These are phyloP conservation scores for Calycina marina DNA, from an alignment of 2,329 filamentous ascomycete species.

Conservation along the genomic window DNA sequence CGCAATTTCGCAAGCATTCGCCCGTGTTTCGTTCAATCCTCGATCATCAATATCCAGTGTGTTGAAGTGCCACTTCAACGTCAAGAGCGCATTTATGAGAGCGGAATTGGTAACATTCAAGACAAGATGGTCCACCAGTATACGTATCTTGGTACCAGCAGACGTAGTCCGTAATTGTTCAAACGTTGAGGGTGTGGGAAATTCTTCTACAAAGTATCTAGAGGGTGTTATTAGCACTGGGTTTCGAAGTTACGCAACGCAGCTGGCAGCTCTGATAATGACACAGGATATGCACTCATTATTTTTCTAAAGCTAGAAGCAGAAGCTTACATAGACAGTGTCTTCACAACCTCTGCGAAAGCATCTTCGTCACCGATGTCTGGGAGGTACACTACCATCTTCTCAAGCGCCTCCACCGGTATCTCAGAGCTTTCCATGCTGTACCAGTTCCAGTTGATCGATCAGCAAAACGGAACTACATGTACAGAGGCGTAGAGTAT, in stretches of 20 bases:
- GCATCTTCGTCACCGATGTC: conserved; percentile 41
- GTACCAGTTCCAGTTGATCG: conserved; percentile 1
- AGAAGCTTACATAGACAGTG: conserved; percentile 48
- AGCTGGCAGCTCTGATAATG: too few species aligned
- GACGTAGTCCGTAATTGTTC: conserved; percentile 57
- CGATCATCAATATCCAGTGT: conserved; percentile 44
- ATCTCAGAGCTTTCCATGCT: too few species aligned
- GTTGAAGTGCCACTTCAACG: conserved; percentile 59
- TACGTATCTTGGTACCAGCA: conserved; percentile 40
- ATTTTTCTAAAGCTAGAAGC: too few species aligned
- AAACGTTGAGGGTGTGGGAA: conserved; percentile 53
- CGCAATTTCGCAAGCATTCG: conserved; percentile 65
- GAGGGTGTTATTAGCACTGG: neutral
- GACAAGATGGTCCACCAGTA: conserved; percentile 49
- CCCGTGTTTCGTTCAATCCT: conserved; percentile 52
- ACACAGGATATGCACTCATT: too few species aligned
- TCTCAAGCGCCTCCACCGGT: too few species aligned
- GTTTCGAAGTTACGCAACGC: neutral
- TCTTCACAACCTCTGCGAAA: conserved; percentile 51
- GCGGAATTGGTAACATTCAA: conserved; percentile 50
- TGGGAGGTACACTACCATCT: conserved; percentile 29
- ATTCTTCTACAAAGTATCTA: conserved; percentile 47
- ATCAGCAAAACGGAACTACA: too few species aligned
- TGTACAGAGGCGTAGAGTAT: too few species aligned
- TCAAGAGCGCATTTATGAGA: conserved; percentile 62